Base-by-base conservation (phyloP, 768 basidiomycete genomes). In the Kwoniella pini region DNA sequence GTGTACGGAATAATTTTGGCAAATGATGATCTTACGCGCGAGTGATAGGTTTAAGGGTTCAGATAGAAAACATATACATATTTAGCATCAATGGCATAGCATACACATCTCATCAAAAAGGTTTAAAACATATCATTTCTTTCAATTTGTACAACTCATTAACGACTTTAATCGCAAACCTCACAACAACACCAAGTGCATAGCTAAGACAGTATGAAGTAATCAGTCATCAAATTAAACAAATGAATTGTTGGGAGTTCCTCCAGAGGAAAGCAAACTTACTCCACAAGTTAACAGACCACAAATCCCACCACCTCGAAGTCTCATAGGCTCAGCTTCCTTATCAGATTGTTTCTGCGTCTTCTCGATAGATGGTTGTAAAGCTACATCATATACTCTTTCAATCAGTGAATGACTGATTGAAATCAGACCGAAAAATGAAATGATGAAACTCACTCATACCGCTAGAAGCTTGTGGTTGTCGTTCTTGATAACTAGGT, bases 1-100 rank as follows among this genome's bases (percentile, higher is more conserved):
- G 49, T 60, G 63, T 31, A 36, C 48, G 17, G 30, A 50, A 11
- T 50, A n/a, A n/a, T n/a, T n/a, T n/a, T n/a, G n/a, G n/a, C n/a
- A n/a, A n/a, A n/a, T n/a, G n/a, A n/a, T n/a, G n/a, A n/a, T n/a
- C n/a, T n/a, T n/a, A n/a, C n/a, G n/a, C n/a, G n/a, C n/a, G n/a
- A n/a, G n/a, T n/a, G n/a, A n/a, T n/a, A n/a, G n/a, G n/a, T n/a
- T n/a, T n/a, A n/a, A n/a, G n/a, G n/a, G n/a, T n/a, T n/a, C n/a
- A n/a, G n/a, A n/a, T n/a, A n/a, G n/a, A n/a, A n/a, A 46, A 15
- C 45, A 46, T 46, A 36, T 15, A 36, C 7, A 7, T 7, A 7
- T 15, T 24, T 27, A 28, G 21, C 45, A 46, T 46, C 7, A 27
- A 26, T 27, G 45, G 24, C 24, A 46, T 27, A 46, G 11, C 13